Evolutionary conservation across 306 rosid species (phyloP), one percentile per base, ranked within the genome.

Genomic region (Sophora flavescens): DNA sequence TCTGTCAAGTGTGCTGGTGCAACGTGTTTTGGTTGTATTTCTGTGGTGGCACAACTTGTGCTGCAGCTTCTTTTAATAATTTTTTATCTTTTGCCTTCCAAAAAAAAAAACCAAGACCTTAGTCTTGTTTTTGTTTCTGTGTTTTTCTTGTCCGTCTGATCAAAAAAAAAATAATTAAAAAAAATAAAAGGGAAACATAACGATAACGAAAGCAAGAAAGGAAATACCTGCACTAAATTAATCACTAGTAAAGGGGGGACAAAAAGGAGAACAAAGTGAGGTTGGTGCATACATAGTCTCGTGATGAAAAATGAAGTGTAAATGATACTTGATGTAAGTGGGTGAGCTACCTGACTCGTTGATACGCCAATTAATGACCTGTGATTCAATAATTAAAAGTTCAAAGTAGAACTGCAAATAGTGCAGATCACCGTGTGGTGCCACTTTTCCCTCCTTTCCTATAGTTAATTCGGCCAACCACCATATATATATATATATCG

Each of bases 241-340:
- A 22, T 56, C 33, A 58, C 22, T 30, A 32, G 12, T 30, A 51
- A n/a, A 52, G 0, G 6, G 13, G 3, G 9, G 8, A 22, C 22
- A 62, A 6, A 15, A 35, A 6, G 28, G 42, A 14, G 42, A 13
- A 60, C 4, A 33, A 51, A 3, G 48, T 4, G 35, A 69, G 48
- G 36, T 70, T 17, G 51, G 64, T 53, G 52, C 12, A 38, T 57
- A 39, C 38, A 61, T 16, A 59, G 33, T 60, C n/a, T 62, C 62
- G 70, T 74, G 78, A 41, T 5, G 1, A 2, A 47, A 74, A 32
- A 16, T 22, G 3, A 75, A 63, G 28, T 11, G 44, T 51, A 12
- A 75, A 4, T 13, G 42, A 30, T 3, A n/a, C 58, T 54, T 16
- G n/a, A 75, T 18, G 53, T 11, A 33, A 30, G 48, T 12, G 22